Evolutionary conservation across 768 basidiomycete genomes (phyloP).

Genomic region (Lentinula lateritia): DNA sequence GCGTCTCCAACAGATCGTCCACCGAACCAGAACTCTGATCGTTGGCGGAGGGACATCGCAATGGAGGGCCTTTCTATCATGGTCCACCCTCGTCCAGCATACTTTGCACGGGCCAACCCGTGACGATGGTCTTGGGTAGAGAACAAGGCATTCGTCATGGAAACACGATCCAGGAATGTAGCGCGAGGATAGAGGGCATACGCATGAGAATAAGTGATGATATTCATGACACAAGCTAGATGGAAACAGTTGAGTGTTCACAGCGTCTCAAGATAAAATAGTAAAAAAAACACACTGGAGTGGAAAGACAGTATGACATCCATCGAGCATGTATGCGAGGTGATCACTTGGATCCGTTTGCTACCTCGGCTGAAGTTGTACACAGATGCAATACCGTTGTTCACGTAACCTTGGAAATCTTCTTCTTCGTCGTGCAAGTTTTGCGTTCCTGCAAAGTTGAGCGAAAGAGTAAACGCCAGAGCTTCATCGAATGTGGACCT

Average conservation of each 20-base stretch:
- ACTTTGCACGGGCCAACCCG: constrained; percentile 23
- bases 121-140: neutral
- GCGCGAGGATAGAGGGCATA: constrained; percentile 34
- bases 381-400: constrained; percentile 22
- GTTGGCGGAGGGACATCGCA: neutral
- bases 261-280: neutral
- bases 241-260: neutral
- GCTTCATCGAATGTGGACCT: constrained; percentile 9
- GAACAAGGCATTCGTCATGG: constrained; percentile 13
- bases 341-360: constrained; percentile 36
- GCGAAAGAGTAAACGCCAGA: neutral
- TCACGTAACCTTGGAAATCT: constrained; percentile 12
- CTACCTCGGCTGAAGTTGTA: constrained; percentile 24
- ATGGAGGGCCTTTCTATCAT: constrained; percentile 11
- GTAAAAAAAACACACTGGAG: constrained; percentile 29
- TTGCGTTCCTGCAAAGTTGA: neutral
- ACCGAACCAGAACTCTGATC: constrained; percentile 13
- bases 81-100: constrained; percentile 29
- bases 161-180: constrained; percentile 26
- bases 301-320: constrained; percentile 38
- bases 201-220: constrained; percentile 33
- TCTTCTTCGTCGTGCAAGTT: neutral
- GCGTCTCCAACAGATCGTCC: constrained; percentile 25
- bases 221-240: constrained; percentile 37
- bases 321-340: constrained; percentile 24